Conservation (phyloP, 208 protist genomes). For the Leishmania amazonensis region DNA sequence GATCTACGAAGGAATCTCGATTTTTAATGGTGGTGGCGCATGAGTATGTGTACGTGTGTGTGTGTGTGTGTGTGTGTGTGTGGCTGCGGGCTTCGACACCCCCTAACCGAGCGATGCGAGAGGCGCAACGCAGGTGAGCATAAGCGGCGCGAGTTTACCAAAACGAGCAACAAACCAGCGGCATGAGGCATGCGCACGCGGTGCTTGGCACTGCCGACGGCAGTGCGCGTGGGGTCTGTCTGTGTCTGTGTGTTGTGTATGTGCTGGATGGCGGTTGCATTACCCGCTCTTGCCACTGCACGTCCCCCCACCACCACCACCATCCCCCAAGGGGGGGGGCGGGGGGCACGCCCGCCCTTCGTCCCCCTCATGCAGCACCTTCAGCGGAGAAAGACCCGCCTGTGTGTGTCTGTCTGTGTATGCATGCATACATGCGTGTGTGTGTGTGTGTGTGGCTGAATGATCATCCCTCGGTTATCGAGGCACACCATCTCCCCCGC, state of each 20-base stretch:
- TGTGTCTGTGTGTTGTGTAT: slow-evolving; percentile 11
- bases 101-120: background rate
- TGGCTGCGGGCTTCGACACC: too few relatives aligned
- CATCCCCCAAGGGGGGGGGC: too few relatives aligned
- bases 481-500: background rate
- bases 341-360: too few relatives aligned
- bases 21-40: background rate
- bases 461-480: background rate
- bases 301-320: background rate
- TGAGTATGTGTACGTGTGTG: background rate
- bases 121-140: background rate
- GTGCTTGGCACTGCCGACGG: too few relatives aligned
- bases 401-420: slow-evolving; percentile 8
- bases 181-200: too few relatives aligned
- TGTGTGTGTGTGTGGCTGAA: background rate
- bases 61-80: background rate
- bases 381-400: background rate
- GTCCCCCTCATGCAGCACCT: background rate
- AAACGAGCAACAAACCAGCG: too few relatives aligned
- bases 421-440: slow-evolving; percentile 8
- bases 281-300: background rate
- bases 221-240: background rate
- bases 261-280: background rate
- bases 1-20: background rate
- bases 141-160: background rate